Percentiles rank a stretch among this genome's conserved stretches.
These are phyloP conservation scores for Backusella parvicylindrica DNA, from an alignment of 192 early-diverging fungal species.

Conservation along the genomic window DNA sequence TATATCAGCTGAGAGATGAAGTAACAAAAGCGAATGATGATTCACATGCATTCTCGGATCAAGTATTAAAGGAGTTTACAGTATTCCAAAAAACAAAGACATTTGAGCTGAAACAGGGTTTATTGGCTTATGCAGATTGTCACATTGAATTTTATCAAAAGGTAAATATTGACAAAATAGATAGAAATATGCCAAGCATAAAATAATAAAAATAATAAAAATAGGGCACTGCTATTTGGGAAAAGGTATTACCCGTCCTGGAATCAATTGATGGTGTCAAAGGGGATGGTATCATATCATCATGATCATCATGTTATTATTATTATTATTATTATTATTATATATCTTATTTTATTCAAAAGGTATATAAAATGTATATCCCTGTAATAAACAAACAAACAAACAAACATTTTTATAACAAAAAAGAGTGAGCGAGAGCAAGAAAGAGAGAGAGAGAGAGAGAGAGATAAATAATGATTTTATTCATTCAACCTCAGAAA, in stretches of 20 bases:
- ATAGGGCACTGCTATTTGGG: conserved; percentile 73
- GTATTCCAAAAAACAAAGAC: conserved; percentile 79
- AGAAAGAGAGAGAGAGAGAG: neutral
- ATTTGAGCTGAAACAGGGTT: conserved; percentile 73
- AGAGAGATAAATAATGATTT: neutral
- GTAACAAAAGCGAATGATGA: conserved; percentile 75
- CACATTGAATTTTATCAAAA: conserved; percentile 86
- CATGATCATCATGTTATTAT: neutral
- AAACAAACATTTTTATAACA: neutral
- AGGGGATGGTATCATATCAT: neutral
- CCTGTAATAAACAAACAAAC: neutral
- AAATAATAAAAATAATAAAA: neutral
- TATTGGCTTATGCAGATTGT: conserved; percentile 70
- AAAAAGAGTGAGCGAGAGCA: neutral
- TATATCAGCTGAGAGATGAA: conserved; percentile 70
- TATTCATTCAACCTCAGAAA: neutral
- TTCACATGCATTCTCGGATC: conserved; percentile 68
- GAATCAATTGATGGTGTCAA: conserved; percentile 56
- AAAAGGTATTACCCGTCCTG: conserved; percentile 77
- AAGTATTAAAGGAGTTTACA: conserved; percentile 80
- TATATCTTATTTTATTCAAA: neutral
- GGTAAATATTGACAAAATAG: conserved; percentile 27
- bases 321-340: neutral
- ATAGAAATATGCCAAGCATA: neutral
- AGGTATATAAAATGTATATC: neutral